Base-by-base conservation (phyloP, 225 moss, liverwort and hornwort species). In the Anthoceros angustus region DNA sequence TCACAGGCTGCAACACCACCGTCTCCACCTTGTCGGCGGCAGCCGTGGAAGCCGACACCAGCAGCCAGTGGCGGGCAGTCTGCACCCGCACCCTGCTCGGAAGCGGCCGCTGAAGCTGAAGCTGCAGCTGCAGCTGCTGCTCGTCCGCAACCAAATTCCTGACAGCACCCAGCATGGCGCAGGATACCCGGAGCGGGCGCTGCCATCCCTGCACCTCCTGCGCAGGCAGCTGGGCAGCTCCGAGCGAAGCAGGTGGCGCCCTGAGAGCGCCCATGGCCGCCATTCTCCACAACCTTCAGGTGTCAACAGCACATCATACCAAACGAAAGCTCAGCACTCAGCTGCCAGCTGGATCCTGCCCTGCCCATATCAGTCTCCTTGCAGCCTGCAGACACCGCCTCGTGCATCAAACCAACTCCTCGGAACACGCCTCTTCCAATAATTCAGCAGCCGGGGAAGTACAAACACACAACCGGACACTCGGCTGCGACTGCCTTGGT, bases 1-100 rank as follows among this genome's bases (percentile, higher is more conserved):
- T 84, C 61, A 98, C 88, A 4, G 79, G 85, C 42, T 75, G 69
- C 63, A 98, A 43, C 50, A 82, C 86, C 62, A 91, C 76, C 71
- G 91, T 84, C 62, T 98, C 88, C 25, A 78, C 73, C 7, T 76
- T 72, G 2, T 79, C 77, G 8, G 72, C 78, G 67, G 79, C 80
- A 72, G 82, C 87, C 18, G 76, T 79, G 25, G 43, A 62, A 7
- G 42, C 42, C 21, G 38, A 41, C 0, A 41, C 21, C 60, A 71
- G 20, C n/a, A 18, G 49, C 8, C 26, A 60, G 38, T 16, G 45
- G 15, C 25, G 43, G 6, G n/a, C 5, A 55, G n/a, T 23, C 55
- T 43, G 25, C 74, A 55, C 40, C 45, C 62, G 68, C 12, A 45
- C 55, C 32, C 23, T 65, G 39, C 46, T 61, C 48, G 48, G 77